A percentile compares a stretch with the other conserved stretches of the same genome.
Evolutionary conservation across 2,329 filamentous ascomycete species (phyloP).

Genomic region (Gnomoniopsis smithogilvyi): DNA sequence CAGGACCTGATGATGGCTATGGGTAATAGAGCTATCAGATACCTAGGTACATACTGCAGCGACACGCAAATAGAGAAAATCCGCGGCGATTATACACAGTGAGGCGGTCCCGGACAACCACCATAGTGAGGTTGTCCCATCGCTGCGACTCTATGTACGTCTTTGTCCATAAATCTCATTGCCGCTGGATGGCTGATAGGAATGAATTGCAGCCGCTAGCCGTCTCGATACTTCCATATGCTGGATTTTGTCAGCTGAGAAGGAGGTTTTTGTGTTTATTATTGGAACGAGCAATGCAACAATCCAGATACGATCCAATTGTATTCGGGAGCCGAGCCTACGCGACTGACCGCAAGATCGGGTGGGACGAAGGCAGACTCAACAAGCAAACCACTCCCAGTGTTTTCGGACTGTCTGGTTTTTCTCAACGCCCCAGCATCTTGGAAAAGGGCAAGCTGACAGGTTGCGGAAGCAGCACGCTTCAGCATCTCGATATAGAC

Average conservation of each 20-base stretch:
- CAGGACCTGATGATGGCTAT: conserved; percentile 34
- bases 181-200: conserved; percentile 18
- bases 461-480: background rate
- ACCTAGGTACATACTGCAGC: conserved; percentile 34
- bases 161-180: conserved; percentile 27
- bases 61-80: conserved; percentile 31
- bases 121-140: conserved; percentile 20
- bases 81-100: conserved; percentile 28
- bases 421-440: conserved; percentile 1
- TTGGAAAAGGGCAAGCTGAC: conserved; percentile 7
- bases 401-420: background rate
- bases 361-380: conserved; percentile 20
- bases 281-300: conserved; percentile 18
- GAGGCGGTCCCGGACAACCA: conserved; percentile 23
- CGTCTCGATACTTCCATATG: conserved; percentile 23
- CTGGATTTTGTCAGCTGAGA: conserved; percentile 25
- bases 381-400: conserved; percentile 9
- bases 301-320: conserved; percentile 9
- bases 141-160: conserved; percentile 25
- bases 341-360: conserved; percentile 17
- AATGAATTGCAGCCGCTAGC: conserved; percentile 14
- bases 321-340: background rate
- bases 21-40: conserved; percentile 40
- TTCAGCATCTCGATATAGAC: conserved; percentile 4
- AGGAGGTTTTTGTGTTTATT: conserved; percentile 24